Conservation (phyloP, 2,329 filamentous ascomycete genomes). For the Neopestalotiopsis sp. region DNA sequence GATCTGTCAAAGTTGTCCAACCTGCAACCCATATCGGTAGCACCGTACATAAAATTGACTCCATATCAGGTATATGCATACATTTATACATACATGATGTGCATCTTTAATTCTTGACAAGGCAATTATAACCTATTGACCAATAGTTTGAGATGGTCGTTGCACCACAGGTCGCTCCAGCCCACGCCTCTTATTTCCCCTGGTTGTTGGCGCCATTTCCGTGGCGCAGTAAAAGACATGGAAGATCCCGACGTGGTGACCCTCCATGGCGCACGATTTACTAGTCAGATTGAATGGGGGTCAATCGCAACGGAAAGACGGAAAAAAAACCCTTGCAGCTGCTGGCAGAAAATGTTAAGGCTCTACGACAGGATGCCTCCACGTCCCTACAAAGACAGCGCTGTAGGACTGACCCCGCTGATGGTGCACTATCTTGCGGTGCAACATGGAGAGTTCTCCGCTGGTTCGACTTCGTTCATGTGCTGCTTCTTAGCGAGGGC, state of each 20-base stretch:
- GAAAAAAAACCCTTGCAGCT: neutral
- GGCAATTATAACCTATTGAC: neutral
- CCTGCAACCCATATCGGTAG: no score
- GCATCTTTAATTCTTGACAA: neutral
- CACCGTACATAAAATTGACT: no score
- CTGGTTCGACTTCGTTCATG: neutral
- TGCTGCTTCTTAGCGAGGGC: neutral
- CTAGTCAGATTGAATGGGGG: neutral
- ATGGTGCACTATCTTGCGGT: constrained; percentile 8
- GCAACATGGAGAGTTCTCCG: neutral
- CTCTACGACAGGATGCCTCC: constrained; percentile 3
- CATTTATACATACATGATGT: no score
- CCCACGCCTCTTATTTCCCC: neutral
- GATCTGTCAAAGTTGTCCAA: no score
- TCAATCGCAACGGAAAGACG: neutral
- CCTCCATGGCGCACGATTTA: neutral
- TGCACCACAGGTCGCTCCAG: constrained; percentile 3
- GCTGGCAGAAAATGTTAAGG: neutral
- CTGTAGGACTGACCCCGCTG: neutral
- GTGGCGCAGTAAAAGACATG: constrained; percentile 3
- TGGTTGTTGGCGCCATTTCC: neutral
- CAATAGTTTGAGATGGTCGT: neutral
- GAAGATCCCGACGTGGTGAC: neutral
- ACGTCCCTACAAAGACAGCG: neutral
- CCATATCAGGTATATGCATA: no score